A percentile compares a stretch with the other conserved stretches of the same genome.
Evolutionary conservation across 78 protist genomes (phyloP).

Genomic region (Dictyostelium citrinum): DNA sequence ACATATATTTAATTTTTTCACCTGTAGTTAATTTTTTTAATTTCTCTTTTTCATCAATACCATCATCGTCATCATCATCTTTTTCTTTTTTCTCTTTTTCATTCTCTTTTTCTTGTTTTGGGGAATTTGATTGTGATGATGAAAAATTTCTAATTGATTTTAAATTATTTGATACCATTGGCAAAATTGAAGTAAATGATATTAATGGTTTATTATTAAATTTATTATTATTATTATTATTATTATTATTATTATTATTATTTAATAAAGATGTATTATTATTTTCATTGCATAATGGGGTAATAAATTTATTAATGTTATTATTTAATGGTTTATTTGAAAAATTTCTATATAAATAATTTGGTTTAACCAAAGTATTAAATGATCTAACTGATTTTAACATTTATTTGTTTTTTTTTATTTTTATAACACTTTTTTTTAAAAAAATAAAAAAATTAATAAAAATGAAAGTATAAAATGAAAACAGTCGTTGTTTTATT

Average conservation of each 20-base stretch:
- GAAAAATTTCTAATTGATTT: background rate
- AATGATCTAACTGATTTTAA: background rate
- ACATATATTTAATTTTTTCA: conserved; percentile 26
- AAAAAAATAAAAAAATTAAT: too few species aligned
- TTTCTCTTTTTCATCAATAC: background rate
- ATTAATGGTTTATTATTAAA: background rate
- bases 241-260: background rate
- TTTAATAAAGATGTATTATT: background rate
- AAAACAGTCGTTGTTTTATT: too few species aligned
- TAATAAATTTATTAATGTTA: background rate
- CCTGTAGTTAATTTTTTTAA: background rate
- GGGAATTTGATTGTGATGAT: background rate
- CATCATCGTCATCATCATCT: background rate
- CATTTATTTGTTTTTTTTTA: background rate
- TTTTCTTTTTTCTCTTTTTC: background rate
- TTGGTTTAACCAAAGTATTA: background rate
- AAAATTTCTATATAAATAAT: background rate
- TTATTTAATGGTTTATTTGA: background rate
- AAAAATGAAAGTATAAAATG: background rate
- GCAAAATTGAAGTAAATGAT: background rate
- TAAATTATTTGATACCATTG: background rate
- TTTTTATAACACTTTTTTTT: too few species aligned
- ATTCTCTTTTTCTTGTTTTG: background rate
- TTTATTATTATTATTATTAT: background rate
- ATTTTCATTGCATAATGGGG: background rate